Evolutionary conservation across 176 grass and related monocot species (phyloP).

Genomic region (Triticum timopheevii): DNA sequence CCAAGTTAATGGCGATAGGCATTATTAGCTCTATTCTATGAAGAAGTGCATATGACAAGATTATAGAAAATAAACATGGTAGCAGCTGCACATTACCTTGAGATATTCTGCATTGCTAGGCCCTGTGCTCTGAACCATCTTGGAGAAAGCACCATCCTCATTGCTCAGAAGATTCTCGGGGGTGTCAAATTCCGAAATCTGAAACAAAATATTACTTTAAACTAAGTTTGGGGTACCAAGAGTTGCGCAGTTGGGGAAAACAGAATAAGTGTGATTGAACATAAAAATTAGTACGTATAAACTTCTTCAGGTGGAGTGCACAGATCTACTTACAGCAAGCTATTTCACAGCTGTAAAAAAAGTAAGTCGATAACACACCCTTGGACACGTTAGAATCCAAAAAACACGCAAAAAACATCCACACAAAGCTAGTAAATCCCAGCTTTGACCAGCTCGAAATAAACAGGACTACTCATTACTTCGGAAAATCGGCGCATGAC

Average conservation of each 20-base stretch:
- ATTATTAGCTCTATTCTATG: background rate
- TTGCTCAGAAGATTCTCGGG: constrained; percentile 87
- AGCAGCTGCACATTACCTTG: constrained; percentile 51
- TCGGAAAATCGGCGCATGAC: background rate
- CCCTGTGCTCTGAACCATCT: constrained; percentile 98
- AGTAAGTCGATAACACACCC: background rate
- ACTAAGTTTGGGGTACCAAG: constrained; percentile 12
- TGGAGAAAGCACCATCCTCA: constrained; percentile 87
- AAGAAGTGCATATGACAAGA: background rate
- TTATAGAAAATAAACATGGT: background rate
- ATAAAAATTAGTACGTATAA: background rate
- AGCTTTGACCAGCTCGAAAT: background rate
- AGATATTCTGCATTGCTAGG: constrained; percentile 92
- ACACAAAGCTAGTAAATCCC: background rate
- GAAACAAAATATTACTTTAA: constrained; percentile 25
- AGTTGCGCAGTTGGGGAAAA: background rate
- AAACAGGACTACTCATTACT: background rate
- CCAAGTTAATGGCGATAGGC: background rate
- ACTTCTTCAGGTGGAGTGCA: background rate
- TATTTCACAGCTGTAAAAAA: background rate
- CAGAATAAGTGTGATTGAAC: background rate
- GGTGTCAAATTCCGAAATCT: constrained; percentile 92
- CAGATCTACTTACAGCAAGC: background rate
- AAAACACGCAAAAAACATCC: background rate
- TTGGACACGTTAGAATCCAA: background rate